A percentile compares a stretch with the other conserved stretches of the same genome.
Conservation (phyloP, 73 alveolate species). For the Vitrella brassicaformis region DNA sequence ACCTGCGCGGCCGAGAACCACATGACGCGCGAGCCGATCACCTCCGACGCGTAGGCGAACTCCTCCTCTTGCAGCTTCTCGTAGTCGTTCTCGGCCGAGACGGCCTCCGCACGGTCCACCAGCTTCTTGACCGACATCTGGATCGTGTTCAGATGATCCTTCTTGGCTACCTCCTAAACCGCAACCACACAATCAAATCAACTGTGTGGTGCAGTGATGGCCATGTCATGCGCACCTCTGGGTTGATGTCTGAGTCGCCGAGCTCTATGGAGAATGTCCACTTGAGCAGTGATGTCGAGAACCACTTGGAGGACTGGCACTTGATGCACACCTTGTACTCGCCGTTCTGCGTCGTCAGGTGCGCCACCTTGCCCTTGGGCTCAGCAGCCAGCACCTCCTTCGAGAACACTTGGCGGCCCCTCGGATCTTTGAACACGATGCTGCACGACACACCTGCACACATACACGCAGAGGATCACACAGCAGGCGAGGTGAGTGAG, state of each 20-base stretch:
- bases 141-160: not conserved
- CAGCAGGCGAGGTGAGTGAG: not conserved
- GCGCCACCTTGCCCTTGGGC: not conserved
- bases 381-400: not conserved
- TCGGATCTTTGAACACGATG: not conserved
- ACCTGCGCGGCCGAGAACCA: not conserved
- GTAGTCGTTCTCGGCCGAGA: not conserved
- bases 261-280: not conserved
- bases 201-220: not conserved
- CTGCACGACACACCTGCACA: not conserved
- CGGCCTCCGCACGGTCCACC: not conserved
- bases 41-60: not conserved
- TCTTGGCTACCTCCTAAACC: not conserved
- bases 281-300: not conserved
- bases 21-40: not conserved
- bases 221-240: not conserved
- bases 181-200: not conserved
- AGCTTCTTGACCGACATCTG: not conserved
- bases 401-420: not conserved
- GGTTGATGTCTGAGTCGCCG: not conserved
- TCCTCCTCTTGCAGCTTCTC: not conserved
- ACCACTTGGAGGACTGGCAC: not conserved
- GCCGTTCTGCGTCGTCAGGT: not conserved
- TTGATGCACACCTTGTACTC: not conserved
- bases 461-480: not conserved